Evolutionary conservation across 192 early-diverging fungal species (phyloP).

Genomic region (Coemansia biformis): DNA sequence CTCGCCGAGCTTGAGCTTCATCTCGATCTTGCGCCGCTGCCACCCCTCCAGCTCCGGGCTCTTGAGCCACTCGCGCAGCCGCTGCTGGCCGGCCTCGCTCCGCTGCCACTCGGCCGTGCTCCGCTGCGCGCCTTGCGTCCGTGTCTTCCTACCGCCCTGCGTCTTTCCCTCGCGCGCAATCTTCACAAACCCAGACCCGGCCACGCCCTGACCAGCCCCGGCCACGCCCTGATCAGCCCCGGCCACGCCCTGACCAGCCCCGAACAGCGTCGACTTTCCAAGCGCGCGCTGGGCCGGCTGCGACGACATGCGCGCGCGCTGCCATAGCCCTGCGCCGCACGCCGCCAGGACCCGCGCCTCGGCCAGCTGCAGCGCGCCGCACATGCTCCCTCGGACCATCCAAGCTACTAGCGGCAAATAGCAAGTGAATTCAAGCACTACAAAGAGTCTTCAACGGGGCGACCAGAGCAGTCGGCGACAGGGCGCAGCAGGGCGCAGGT

Average conservation of each 20-base stretch:
- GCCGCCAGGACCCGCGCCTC: no score
- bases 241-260: not conserved
- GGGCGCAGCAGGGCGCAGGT: no score
- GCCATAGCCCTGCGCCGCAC: no score
- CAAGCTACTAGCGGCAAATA: no score
- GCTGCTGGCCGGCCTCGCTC: conserved; percentile 8
- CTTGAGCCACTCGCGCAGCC: conserved; percentile 16
- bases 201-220: not conserved
- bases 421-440: no score
- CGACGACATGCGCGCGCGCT: not conserved
- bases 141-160: conserved; percentile 5
- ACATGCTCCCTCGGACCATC: no score
- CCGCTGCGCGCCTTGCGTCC: conserved; percentile 17
- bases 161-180: conserved; percentile 1
- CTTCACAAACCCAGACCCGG: conserved; percentile 16
- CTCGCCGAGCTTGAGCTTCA: conserved; percentile 32
- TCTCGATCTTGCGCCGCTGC: conserved; percentile 49
- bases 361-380: no score
- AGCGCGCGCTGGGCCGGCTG: conserved; percentile 1
- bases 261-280: conserved; percentile 5
- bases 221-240: not conserved
- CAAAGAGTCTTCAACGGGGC: no score
- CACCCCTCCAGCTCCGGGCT: conserved; percentile 25
- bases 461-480: no score
- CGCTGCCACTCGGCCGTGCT: conserved; percentile 19